Conservation (phyloP, 169 alveolate genomes). For the Neospora caninum region DNA sequence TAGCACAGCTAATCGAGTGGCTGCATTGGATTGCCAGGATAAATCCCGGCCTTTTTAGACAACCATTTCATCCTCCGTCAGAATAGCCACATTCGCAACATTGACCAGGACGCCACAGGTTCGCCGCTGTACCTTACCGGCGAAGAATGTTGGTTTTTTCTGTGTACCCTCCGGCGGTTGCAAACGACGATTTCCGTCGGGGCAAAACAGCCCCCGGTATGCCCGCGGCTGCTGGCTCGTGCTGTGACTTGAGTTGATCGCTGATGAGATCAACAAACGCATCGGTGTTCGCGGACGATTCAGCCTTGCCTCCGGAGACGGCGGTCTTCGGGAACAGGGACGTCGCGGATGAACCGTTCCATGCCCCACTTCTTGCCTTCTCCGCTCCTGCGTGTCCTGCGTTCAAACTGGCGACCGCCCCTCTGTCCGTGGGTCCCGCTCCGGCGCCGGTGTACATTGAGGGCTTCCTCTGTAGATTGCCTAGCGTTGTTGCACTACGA, state of each 20-base stretch:
- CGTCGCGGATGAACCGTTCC: conserved; percentile 8
- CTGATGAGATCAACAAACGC: conserved; percentile 55
- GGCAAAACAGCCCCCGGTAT: neutral
- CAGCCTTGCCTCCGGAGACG: neutral
- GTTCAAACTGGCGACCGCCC: neutral
- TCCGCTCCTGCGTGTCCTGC: neutral
- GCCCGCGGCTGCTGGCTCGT: neutral
- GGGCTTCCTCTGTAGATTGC: neutral
- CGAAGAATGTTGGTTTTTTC: neutral
- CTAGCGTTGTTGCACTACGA: neutral
- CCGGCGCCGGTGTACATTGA: neutral
- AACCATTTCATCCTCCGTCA: no score
- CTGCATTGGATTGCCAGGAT: neutral
- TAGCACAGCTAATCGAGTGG: neutral
- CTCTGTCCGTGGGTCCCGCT: neutral
- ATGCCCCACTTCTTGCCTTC: neutral
- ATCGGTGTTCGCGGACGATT: conserved; percentile 14
- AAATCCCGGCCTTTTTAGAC: neutral
- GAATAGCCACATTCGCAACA: no score
- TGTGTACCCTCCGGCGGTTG: neutral
- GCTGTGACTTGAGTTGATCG: conserved; percentile 53
- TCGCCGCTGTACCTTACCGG: conserved; percentile 4
- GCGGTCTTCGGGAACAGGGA: neutral
- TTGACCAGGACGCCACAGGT: neutral
- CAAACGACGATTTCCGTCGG: neutral